Conservation (phyloP, 208 protist genomes). For the Wallacemonas sp. region DNA sequence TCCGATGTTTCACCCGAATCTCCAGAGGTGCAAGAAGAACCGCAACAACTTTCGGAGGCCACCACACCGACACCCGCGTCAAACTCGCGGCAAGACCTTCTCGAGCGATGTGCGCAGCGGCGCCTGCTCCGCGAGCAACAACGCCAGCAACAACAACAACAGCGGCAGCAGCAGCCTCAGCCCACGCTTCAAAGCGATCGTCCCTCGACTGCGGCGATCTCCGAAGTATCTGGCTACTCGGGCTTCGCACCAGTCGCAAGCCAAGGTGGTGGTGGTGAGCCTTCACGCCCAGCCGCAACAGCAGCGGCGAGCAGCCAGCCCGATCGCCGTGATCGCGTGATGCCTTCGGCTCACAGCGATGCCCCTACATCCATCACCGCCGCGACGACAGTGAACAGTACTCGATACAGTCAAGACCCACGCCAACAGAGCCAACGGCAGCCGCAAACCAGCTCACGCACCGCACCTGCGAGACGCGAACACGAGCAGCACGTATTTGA, state of each 20-base stretch:
- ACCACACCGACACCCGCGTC: background rate
- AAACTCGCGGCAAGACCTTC: constrained; percentile 2
- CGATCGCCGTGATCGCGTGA: background rate
- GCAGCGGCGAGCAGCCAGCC: background rate
- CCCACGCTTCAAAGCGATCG: background rate
- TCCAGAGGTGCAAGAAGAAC: no score
- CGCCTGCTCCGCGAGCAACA: constrained; percentile 12
- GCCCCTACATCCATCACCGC: background rate
- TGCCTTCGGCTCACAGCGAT: background rate
- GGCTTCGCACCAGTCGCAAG: no score
- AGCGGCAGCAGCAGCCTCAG: constrained; percentile 3
- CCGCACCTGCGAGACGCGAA: no score
- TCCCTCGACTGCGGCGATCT: background rate
- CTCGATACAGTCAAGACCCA: no score
- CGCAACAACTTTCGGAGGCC: no score
- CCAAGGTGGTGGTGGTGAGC: no score
- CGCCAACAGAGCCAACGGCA: no score
- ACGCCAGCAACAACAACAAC: constrained; percentile 11
- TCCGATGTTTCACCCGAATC: no score
- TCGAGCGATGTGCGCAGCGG: constrained; percentile 12
- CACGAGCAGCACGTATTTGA: no score
- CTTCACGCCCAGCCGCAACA: no score
- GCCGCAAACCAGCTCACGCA: no score
- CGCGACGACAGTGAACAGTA: no score
- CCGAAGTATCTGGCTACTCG: background rate